These are phyloP conservation scores for Penicillium alfredii DNA, from an alignment of 495 filamentous ascomycete genomes.

Conservation along the genomic window DNA sequence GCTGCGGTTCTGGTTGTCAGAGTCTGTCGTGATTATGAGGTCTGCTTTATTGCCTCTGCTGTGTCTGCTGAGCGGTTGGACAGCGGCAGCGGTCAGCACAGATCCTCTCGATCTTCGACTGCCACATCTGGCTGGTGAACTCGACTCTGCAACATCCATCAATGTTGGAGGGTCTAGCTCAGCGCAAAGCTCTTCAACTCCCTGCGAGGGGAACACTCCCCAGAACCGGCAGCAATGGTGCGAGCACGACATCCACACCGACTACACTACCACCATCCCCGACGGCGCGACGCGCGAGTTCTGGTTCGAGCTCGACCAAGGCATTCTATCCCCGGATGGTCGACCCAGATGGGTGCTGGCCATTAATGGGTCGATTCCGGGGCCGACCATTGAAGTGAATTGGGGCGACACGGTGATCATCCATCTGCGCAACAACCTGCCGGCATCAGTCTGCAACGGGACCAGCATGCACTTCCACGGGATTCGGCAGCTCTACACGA, in stretches of 20 bases:
- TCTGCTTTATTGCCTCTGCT: too few relatives aligned
- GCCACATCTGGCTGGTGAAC: too few relatives aligned
- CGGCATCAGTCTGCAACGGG: slow-evolving; percentile 60
- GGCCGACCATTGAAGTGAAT: slow-evolving; percentile 52
- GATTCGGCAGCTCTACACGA: slow-evolving; percentile 43
- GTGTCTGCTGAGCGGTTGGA: too few relatives aligned
- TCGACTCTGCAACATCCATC: too few relatives aligned
- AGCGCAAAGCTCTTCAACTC: not conserved
- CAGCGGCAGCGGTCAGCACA: too few relatives aligned
- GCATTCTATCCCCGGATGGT: slow-evolving; percentile 69
- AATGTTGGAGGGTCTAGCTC: too few relatives aligned
- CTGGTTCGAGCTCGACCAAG: slow-evolving; percentile 29
- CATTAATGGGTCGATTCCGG: slow-evolving; percentile 65
- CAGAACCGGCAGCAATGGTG: slow-evolving; percentile 23
- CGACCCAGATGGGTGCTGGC: slow-evolving; percentile 72
- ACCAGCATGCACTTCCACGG: slow-evolving; percentile 51
- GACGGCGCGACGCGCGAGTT: slow-evolving; percentile 32
- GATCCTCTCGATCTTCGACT: too few relatives aligned
- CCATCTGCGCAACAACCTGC: slow-evolving; percentile 63
- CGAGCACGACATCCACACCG: slow-evolving; percentile 48
- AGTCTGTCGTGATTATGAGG: too few relatives aligned
- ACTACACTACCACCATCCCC: slow-evolving; percentile 45
- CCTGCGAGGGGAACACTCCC: not conserved
- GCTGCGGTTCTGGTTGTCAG: too few relatives aligned
- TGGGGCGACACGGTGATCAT: slow-evolving; percentile 65